Evolutionary conservation across 768 basidiomycete species (phyloP).

Genomic region (Kwoniella mangroviensis): DNA sequence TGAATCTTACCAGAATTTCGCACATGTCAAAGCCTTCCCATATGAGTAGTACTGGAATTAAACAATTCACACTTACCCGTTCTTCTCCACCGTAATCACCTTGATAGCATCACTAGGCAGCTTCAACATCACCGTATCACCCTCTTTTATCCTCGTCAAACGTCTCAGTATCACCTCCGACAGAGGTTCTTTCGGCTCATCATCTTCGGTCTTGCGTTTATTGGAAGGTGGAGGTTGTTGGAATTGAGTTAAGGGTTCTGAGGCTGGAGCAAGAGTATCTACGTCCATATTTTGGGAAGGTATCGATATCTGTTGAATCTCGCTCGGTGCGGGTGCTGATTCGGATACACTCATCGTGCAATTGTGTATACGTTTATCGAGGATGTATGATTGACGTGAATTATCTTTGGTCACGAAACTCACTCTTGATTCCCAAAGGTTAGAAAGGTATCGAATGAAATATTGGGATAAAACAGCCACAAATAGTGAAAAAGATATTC

Average conservation of each 20-base stretch:
- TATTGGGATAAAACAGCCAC: slow-evolving; percentile 6
- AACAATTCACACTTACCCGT: slow-evolving; percentile 64
- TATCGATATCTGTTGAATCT: background rate
- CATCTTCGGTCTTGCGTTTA: background rate
- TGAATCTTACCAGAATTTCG: background rate
- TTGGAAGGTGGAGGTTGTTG: slow-evolving; percentile 16
- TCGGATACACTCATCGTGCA: slow-evolving; percentile 3
- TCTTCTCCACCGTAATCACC: slow-evolving; percentile 71
- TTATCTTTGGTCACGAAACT: background rate
- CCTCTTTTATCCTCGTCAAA: slow-evolving; percentile 63
- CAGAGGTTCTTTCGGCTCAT: slow-evolving; percentile 32
- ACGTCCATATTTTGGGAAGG: background rate
- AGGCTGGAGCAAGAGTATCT: background rate
- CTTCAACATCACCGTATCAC: slow-evolving; percentile 77
- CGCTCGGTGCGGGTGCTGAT: background rate
- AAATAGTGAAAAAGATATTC: slow-evolving; percentile 10
- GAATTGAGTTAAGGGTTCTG: background rate
- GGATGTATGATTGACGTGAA: background rate
- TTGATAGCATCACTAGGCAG: slow-evolving; percentile 80
- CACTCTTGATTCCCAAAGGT: background rate
- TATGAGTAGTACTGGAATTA: too few species aligned
- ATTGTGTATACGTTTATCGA: background rate
- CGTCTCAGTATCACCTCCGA: slow-evolving; percentile 40
- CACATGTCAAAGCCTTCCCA: too few species aligned
- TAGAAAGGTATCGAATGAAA: slow-evolving; percentile 12